Evolutionary conservation across 2,329 filamentous ascomycete species (phyloP).

Genomic region (Aspergillus carbonarius): DNA sequence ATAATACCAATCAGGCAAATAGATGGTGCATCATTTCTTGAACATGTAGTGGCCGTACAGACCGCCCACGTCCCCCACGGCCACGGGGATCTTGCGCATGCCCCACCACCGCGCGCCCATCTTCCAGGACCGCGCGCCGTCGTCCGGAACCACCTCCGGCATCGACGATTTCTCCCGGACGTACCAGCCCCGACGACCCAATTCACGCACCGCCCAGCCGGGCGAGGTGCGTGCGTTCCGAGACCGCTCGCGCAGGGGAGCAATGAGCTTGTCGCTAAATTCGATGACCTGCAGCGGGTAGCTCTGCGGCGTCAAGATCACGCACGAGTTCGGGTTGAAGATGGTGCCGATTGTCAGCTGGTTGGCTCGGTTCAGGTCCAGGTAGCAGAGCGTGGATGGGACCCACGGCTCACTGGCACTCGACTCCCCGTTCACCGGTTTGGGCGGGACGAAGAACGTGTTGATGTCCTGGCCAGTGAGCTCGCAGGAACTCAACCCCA

Average conservation of each 20-base stretch:
- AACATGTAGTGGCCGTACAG: constrained; percentile 63
- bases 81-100: constrained; percentile 67
- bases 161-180: constrained; percentile 47
- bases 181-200: constrained; percentile 69
- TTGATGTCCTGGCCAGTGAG: constrained; percentile 66
- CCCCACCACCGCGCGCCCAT: constrained; percentile 83
- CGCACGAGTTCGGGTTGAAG: constrained; percentile 54
- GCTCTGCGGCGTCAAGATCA: constrained; percentile 60
- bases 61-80: constrained; percentile 56
- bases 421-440: background rate
- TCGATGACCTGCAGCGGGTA: constrained; percentile 75
- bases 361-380: constrained; percentile 73
- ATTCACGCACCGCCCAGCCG: constrained; percentile 70
- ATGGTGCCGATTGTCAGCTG: constrained; percentile 57
- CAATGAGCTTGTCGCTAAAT: constrained; percentile 66
- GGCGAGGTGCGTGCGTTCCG: constrained; percentile 55
- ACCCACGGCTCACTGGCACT: constrained; percentile 45
- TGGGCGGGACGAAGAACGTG: constrained; percentile 52
- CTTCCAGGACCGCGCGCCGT: constrained; percentile 69
- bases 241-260: constrained; percentile 62
- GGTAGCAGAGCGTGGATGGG: constrained; percentile 66
- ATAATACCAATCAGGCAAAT: constrained; percentile 15
- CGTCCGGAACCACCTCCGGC: constrained; percentile 44
- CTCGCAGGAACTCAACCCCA: constrained; percentile 67
- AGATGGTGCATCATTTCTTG: constrained; percentile 44